Conservation (phyloP, 2,329 filamentous ascomycete genomes). For the Xylaria sp. region DNA sequence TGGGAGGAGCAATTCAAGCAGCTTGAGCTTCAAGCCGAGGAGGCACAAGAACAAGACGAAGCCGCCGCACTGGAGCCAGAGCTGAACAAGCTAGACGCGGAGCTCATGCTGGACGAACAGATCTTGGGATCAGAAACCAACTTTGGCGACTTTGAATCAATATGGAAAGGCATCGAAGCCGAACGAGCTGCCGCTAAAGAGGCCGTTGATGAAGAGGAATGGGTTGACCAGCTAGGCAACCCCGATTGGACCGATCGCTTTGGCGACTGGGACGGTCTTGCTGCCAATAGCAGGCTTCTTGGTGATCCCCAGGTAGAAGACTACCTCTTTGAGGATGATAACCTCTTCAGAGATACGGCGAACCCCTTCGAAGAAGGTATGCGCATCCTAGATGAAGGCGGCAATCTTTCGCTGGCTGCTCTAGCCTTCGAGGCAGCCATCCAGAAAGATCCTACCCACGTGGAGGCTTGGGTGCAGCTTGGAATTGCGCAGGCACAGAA, state of each 20-base stretch:
- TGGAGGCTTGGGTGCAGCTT: slow-evolving; percentile 92
- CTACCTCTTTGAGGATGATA: slow-evolving; percentile 95
- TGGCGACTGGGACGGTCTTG: slow-evolving; percentile 68
- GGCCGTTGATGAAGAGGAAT: slow-evolving; percentile 69
- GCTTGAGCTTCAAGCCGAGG: slow-evolving; percentile 62
- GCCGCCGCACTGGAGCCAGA: slow-evolving; percentile 81
- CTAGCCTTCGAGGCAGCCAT: slow-evolving; percentile 96
- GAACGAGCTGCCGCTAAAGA: slow-evolving; percentile 77
- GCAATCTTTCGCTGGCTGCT: slow-evolving; percentile 91
- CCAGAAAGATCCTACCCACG: slow-evolving; percentile 86
- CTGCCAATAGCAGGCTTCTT: slow-evolving; percentile 53
- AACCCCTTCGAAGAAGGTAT: slow-evolving; percentile 95
- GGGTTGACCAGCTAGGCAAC: slow-evolving; percentile 76
- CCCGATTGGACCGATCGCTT: slow-evolving; percentile 80
- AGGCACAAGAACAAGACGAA: slow-evolving; percentile 68
- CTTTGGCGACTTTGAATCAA: slow-evolving; percentile 88
- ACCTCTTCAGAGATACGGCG: slow-evolving; percentile 81
- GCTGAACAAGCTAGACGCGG: slow-evolving; percentile 86
- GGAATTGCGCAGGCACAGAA: slow-evolving; percentile 96
- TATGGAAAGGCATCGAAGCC: slow-evolving; percentile 85
- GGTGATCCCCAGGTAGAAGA: slow-evolving; percentile 83
- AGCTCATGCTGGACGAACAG: too few relatives aligned
- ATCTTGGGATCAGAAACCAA: slow-evolving; percentile 74
- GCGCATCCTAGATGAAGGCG: slow-evolving; percentile 91
- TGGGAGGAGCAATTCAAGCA: slow-evolving; percentile 98